Conservation (phyloP, 129 eudicot genomes). For the Flaveria sonorensis region DNA sequence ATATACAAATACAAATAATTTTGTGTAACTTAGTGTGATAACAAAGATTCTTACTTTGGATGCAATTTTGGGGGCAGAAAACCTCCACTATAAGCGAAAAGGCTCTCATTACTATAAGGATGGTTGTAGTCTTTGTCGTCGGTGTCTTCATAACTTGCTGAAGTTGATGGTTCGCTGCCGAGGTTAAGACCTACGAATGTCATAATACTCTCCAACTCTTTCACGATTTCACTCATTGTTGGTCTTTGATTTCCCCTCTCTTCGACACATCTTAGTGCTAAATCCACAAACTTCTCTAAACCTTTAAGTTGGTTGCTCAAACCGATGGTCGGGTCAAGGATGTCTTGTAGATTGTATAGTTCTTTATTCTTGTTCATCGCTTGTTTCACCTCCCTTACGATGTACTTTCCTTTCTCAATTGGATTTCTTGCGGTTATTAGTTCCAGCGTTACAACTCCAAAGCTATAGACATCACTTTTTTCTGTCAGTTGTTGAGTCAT, state of each 20-base stretch:
- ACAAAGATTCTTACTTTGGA: conserved; percentile 23
- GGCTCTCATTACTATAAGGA: conserved; percentile 43
- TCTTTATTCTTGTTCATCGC: conserved; percentile 10
- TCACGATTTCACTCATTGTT: conserved; percentile 58
- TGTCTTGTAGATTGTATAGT: conserved; percentile 5
- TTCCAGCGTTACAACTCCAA: conserved; percentile 60
- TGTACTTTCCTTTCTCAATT: conserved; percentile 29
- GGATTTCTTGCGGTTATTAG: conserved; percentile 59
- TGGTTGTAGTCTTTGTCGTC: conserved; percentile 23
- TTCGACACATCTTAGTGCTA: conserved; percentile 56
- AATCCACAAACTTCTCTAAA: conserved; percentile 54
- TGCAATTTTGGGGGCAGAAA: conserved; percentile 8
- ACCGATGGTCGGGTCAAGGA: conserved; percentile 14
- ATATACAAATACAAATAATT: background rate
- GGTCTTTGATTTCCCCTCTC: conserved; percentile 61
- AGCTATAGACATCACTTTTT: conserved; percentile 39
- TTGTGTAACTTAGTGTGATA: background rate
- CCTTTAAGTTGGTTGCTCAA: conserved; percentile 36
- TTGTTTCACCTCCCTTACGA: conserved; percentile 11
- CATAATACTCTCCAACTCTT: conserved; percentile 52
- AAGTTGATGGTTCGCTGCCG: conserved; percentile 42
- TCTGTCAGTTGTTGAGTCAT: conserved; percentile 17
- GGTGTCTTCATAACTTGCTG: conserved; percentile 32
- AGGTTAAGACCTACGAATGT: conserved; percentile 53
- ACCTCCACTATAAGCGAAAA: conserved; percentile 36